These are phyloP conservation scores for Emmonsia crescens DNA, from an alignment of 2,329 filamentous ascomycete genomes.

Conservation along the genomic window DNA sequence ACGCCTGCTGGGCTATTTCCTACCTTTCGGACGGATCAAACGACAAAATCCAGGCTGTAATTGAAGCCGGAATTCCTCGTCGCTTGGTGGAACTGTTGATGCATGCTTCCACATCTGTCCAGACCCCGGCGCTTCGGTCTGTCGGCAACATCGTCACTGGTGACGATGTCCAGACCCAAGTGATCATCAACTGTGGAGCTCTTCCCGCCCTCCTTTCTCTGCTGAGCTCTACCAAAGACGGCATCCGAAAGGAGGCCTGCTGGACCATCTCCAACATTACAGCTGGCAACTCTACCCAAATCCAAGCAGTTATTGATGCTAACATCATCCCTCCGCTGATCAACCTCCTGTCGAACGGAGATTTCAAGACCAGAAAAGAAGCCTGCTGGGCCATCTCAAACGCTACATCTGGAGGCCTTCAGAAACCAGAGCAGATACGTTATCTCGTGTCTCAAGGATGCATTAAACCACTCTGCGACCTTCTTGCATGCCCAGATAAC, in stretches of 20 bases:
- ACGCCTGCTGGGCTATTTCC: slow-evolving; percentile 98
- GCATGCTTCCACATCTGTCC: slow-evolving; percentile 95
- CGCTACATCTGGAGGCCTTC: slow-evolving; percentile 89
- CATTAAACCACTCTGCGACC: slow-evolving; percentile 93
- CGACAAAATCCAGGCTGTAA: slow-evolving; percentile 98
- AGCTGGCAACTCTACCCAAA: slow-evolving; percentile 93
- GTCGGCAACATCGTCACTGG: slow-evolving; percentile 98
- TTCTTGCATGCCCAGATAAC: slow-evolving; percentile 93
- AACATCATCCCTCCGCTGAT: slow-evolving; percentile 96
- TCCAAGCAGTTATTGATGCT: slow-evolving; percentile 91
- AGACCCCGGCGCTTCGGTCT: slow-evolving; percentile 91
- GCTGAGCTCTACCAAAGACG: slow-evolving; percentile 93
- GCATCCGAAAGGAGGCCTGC: slow-evolving; percentile 97
- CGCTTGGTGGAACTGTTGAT: slow-evolving; percentile 93
- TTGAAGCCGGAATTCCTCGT: slow-evolving; percentile 94
- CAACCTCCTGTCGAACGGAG: slow-evolving; percentile 88
- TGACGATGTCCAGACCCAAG: slow-evolving; percentile 96
- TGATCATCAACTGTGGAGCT: slow-evolving; percentile 97
- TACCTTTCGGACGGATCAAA: slow-evolving; percentile 97
- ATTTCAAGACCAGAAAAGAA: slow-evolving; percentile 98
- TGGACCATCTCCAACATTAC: slow-evolving; percentile 99
- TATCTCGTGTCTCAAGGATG: slow-evolving; percentile 89
- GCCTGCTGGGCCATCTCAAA: slow-evolving; percentile 99
- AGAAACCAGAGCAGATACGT: slow-evolving; percentile 97
- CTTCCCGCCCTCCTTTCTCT: slow-evolving; percentile 86